phyloP scores from a whole-genome alignment of 495 filamentous ascomycete species.

The Annulohypoxylon maeteangense region DNA sequence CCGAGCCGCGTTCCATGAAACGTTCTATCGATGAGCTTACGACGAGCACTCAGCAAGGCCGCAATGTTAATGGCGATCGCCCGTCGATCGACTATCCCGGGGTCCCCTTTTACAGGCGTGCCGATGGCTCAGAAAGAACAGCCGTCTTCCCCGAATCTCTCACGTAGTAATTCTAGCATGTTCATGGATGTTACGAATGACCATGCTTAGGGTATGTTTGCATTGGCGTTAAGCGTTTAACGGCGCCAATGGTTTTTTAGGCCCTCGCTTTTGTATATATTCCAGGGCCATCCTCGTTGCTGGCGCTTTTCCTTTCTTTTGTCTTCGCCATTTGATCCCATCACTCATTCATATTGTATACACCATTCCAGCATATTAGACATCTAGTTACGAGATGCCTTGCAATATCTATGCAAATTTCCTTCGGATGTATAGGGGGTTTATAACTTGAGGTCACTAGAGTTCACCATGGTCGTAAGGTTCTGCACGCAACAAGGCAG shows the following conservation, averaged over 20 bases:
- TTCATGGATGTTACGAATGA: constrained; percentile 36
- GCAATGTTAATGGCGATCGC: constrained; percentile 43
- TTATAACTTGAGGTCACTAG: constrained; percentile 17
- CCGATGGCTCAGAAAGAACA: constrained; percentile 39
- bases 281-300: background rate
- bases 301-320: constrained; percentile 10
- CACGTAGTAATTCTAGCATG: constrained; percentile 34
- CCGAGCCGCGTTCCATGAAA: constrained; percentile 42
- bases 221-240: constrained; percentile 30
- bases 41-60: constrained; percentile 40
- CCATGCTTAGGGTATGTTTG: constrained; percentile 21
- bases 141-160: constrained; percentile 32
- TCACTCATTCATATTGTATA: constrained; percentile 33
- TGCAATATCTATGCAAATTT: constrained; percentile 13
- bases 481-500: constrained; percentile 25
- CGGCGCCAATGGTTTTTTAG: constrained; percentile 20
- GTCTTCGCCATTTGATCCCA: background rate
- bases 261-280: constrained; percentile 37
- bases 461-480: constrained; percentile 17
- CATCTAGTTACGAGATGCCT: background rate
- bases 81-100: constrained; percentile 39
- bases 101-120: constrained; percentile 40
- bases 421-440: constrained; percentile 1
- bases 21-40: constrained; percentile 46
- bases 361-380: constrained; percentile 24